Evolutionary conservation across 345 rosid species (phyloP).

Genomic region (Eucalyptus curtisii): DNA sequence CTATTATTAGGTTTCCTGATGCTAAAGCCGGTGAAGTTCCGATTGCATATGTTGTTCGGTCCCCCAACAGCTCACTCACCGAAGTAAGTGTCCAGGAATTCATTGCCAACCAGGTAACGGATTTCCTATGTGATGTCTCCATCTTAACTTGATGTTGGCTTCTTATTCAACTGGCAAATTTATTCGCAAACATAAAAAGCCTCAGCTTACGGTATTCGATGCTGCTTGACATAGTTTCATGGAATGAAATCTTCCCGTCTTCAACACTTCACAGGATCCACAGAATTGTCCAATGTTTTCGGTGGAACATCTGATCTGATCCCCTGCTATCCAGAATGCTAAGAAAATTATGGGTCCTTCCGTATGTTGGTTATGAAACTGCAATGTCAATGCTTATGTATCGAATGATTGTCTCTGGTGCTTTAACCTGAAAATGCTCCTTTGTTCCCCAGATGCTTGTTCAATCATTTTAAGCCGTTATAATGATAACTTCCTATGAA

Average conservation of each 20-base stretch:
- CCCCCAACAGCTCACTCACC: constrained; percentile 13
- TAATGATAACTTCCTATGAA: neutral
- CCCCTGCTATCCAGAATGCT: neutral
- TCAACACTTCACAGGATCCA: neutral
- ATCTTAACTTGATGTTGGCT: neutral
- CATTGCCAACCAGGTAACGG: constrained; percentile 20
- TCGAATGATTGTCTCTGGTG: neutral
- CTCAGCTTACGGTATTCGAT: neutral
- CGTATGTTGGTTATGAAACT: neutral
- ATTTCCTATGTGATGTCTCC: neutral
- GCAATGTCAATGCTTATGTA: neutral
- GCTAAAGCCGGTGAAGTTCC: constrained; percentile 48
- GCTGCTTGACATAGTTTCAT: neutral
- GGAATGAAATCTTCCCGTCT: neutral
- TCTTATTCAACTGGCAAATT: neutral
- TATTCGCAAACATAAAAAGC: neutral
- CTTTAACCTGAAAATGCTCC: neutral
- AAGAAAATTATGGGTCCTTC: neutral
- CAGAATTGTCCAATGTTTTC: neutral
- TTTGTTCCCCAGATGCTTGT: neutral
- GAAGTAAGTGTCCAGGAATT: constrained; percentile 20
- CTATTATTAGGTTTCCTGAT: constrained; percentile 26
- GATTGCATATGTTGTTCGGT: constrained; percentile 28
- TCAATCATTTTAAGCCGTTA: neutral
- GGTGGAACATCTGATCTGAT: neutral